These are phyloP conservation scores for Geotrichum macrosporum DNA, from an alignment of 1,139 yeast species.

Conservation along the genomic window DNA sequence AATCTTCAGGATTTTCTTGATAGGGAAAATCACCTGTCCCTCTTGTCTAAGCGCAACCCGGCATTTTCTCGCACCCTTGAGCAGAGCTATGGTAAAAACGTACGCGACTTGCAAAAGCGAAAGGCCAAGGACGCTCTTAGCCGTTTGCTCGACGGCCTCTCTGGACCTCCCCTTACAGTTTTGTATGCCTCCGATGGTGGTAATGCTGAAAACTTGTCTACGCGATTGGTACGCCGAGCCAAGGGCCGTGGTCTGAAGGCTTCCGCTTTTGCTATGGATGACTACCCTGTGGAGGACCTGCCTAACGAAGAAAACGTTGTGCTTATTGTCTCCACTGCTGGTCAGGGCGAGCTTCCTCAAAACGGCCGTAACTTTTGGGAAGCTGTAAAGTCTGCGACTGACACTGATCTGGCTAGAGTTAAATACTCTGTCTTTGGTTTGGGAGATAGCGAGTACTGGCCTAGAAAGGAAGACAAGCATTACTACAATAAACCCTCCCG, in stretches of 20 bases:
- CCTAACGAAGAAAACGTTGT: slow-evolving; percentile 77
- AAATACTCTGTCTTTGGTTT: slow-evolving; percentile 79
- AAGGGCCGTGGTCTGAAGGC: slow-evolving; percentile 82
- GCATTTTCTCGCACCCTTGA: slow-evolving; percentile 70
- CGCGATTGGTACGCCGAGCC: slow-evolving; percentile 78
- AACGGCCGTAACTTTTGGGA: slow-evolving; percentile 94
- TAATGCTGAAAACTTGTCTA: slow-evolving; percentile 79
- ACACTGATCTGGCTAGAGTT: slow-evolving; percentile 65
- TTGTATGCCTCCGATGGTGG: slow-evolving; percentile 97
- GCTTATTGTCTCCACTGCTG: slow-evolving; percentile 84
- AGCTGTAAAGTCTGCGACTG: slow-evolving; percentile 61
- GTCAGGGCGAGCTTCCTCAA: slow-evolving; percentile 97
- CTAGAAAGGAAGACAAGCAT: slow-evolving; percentile 90
- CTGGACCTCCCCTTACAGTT: slow-evolving; percentile 89
- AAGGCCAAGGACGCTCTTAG: slow-evolving; percentile 76
- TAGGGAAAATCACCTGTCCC: slow-evolving; percentile 79
- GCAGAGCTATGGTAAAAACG: slow-evolving; percentile 57
- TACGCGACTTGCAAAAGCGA: slow-evolving; percentile 56
- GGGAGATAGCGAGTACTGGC: slow-evolving; percentile 97
- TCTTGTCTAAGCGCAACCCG: slow-evolving; percentile 69
- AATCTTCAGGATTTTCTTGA: slow-evolving; percentile 77
- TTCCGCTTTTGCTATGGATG: slow-evolving; percentile 77
- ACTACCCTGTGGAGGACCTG: slow-evolving; percentile 72
- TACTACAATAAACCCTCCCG: slow-evolving; percentile 90
- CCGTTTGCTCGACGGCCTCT: slow-evolving; percentile 73